phyloP scores from a whole-genome alignment of 108 stramenopile species.

The Nitzschia sp. region DNA sequence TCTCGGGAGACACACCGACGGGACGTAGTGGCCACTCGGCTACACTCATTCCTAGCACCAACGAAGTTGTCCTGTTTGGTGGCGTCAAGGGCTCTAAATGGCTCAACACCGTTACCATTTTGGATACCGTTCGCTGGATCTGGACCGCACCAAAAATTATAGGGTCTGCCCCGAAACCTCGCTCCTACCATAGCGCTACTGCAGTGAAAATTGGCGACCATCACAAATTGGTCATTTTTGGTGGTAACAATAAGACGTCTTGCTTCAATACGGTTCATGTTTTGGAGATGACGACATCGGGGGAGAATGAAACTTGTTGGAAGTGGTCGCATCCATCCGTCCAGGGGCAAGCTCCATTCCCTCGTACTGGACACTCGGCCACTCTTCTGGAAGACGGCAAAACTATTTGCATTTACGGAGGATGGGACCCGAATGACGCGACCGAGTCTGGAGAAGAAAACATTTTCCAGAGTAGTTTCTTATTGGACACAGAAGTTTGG shows the following conservation, averaged over 20 bases:
- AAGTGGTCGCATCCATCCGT: constrained; percentile 69
- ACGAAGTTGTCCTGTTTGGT: constrained; percentile 79
- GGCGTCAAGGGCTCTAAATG: constrained; percentile 82
- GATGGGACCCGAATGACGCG: constrained; percentile 86
- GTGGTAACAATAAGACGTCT: constrained; percentile 71
- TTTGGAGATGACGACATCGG: constrained; percentile 38
- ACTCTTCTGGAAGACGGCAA: constrained; percentile 66
- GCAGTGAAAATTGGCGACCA: constrained; percentile 18
- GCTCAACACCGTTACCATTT: constrained; percentile 58
- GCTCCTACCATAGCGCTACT: constrained; percentile 76
- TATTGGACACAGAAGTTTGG: constrained; percentile 75
- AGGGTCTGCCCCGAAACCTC: constrained; percentile 71
- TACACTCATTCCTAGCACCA: constrained; percentile 55
- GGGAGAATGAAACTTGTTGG: constrained; percentile 39
- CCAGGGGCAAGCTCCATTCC: constrained; percentile 56
- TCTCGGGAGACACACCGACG: constrained; percentile 61
- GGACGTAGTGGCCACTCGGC: constrained; percentile 78
- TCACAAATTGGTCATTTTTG: constrained; percentile 71
- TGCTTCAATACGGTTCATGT: constrained; percentile 79
- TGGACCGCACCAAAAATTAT: constrained; percentile 63
- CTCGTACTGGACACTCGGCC: constrained; percentile 79
- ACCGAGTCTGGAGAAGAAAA: constrained; percentile 41
- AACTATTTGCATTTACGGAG: constrained; percentile 83
- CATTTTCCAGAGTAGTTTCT: constrained; percentile 72
- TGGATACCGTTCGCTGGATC: constrained; percentile 75